These are phyloP conservation scores for Paecilomyces formosus DNA, from an alignment of 2,329 filamentous ascomycete species.

Conservation along the genomic window DNA sequence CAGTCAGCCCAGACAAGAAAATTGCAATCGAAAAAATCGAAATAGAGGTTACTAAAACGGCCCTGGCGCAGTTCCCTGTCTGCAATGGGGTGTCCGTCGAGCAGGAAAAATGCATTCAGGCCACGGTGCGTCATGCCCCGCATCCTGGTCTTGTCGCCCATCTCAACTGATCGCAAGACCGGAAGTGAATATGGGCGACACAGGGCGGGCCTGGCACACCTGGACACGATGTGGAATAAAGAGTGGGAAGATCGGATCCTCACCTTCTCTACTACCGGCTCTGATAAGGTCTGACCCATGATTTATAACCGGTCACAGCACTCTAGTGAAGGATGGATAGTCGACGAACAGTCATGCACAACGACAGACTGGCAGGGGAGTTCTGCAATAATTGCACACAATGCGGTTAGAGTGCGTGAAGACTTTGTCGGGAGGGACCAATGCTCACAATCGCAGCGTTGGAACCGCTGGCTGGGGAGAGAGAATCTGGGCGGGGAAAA, in stretches of 20 bases:
- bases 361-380: conserved; percentile 4
- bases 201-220: conserved; percentile 11
- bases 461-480: neutral
- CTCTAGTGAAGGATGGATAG: conserved; percentile 5
- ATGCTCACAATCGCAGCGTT: neutral
- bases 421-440: neutral
- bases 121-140: neutral
- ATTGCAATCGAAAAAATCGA: conserved; percentile 7
- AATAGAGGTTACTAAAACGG: neutral
- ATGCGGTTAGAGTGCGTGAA: conserved; percentile 2
- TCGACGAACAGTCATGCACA: conserved; percentile 9
- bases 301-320: conserved; percentile 25
- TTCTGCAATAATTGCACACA: neutral
- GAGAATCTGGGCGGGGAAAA: neutral
- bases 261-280: conserved; percentile 99
- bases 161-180: neutral
- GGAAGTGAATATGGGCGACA: neutral
- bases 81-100: neutral
- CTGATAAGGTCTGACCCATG: conserved; percentile 99
- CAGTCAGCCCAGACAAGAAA: neutral
- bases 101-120: neutral
- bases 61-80: neutral
- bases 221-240: conserved; percentile 11
- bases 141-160: neutral
- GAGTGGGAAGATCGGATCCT: conserved; percentile 21